Evolutionary conservation across 2,329 filamentous ascomycete genomes (phyloP), one percentile per base, ranked within the genome.

Genomic region (Fusarium sp.): DNA sequence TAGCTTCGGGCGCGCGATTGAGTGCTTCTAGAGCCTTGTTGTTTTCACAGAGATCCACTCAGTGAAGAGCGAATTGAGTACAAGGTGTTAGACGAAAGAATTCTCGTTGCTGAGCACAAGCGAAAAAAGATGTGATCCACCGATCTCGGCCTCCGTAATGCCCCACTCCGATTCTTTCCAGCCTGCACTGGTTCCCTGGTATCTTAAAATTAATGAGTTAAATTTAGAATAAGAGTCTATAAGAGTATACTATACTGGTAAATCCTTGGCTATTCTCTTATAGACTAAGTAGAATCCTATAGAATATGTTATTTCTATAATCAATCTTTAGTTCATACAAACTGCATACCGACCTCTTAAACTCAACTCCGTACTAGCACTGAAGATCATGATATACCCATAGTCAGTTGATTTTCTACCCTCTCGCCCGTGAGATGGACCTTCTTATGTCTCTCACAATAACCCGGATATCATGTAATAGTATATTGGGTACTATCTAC

Each of bases 101-200:
- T 64, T 59, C 61, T 64, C 52, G 19, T 36, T 40, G 40, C 44
- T 30, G 47, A 47, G 54, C 28, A 24, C 30, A 14, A 40, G 21
- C 40, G 43, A 45, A 26, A 45, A 26, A 34, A 45, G 44, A 50
- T 24, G 39, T 4, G 59, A 48, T 51, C 59, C 61, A 64, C 61
- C 61, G 59, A 64, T 64, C 46, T 64, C 61, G 61, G 61, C 34
- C 51, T 28, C 10, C 10, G 10, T 12, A 12, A 28, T 28, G 26
- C 26, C 26, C 26, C 26, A 28, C 26, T 28, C 26, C 26, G 9
- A 9, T 11, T 26, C 9, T 10, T 26, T 26, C 11, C 23, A 23
- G 23, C 4, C 23, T 23, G n/a, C n/a, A n/a, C n/a, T n/a, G n/a
- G n/a, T n/a, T n/a, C n/a, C n/a, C n/a, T n/a, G n/a, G n/a, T n/a